A percentile compares a stretch with the other conserved stretches of the same genome.
These are phyloP conservation scores for Lecanicillium sp. DNA, from an alignment of 2,329 filamentous ascomycete species.

Conservation along the genomic window DNA sequence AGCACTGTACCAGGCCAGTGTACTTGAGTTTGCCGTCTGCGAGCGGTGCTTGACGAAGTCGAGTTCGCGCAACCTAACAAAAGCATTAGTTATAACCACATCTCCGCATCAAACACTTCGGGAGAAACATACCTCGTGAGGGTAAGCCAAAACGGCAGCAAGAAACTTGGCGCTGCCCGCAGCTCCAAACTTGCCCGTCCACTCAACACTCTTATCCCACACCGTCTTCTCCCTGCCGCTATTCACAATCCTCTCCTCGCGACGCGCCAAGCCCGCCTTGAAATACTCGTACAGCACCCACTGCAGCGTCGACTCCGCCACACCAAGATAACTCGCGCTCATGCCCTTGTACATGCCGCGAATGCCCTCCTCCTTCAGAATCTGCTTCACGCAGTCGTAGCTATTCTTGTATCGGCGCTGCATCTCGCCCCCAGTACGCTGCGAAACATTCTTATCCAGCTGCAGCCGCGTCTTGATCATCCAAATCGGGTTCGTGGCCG, in stretches of 20 bases:
- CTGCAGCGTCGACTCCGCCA: constrained; percentile 82
- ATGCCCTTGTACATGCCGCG: constrained; percentile 81
- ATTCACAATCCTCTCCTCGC: constrained; percentile 49
- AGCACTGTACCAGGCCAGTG: constrained; percentile 80
- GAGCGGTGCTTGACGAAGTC: constrained; percentile 76
- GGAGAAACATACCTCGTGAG: constrained; percentile 65
- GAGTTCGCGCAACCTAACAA: constrained; percentile 64
- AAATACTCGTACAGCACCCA: constrained; percentile 93
- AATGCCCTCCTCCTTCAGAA: constrained; percentile 71
- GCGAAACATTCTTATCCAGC: constrained; percentile 76
- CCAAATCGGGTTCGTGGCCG: constrained; percentile 94
- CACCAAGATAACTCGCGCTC: constrained; percentile 84
- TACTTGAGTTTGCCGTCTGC: constrained; percentile 70
- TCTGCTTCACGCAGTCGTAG: constrained; percentile 77
- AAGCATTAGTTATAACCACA: background rate
- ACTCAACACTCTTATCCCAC: constrained; percentile 70
- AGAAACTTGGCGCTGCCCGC: constrained; percentile 81
- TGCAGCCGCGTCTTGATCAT: constrained; percentile 89
- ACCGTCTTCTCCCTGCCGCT: constrained; percentile 55
- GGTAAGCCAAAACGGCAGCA: constrained; percentile 79
- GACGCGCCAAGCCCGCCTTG: constrained; percentile 62
- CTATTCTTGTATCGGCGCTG: constrained; percentile 76
- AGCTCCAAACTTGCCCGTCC: constrained; percentile 69
- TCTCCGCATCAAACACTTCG: too few relatives aligned
- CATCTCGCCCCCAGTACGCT: constrained; percentile 42